Percentiles rank a stretch among this genome's conserved stretches.
Evolutionary conservation across 495 filamentous ascomycete genomes (phyloP).

Genomic region (Penicillium waksmanii): DNA sequence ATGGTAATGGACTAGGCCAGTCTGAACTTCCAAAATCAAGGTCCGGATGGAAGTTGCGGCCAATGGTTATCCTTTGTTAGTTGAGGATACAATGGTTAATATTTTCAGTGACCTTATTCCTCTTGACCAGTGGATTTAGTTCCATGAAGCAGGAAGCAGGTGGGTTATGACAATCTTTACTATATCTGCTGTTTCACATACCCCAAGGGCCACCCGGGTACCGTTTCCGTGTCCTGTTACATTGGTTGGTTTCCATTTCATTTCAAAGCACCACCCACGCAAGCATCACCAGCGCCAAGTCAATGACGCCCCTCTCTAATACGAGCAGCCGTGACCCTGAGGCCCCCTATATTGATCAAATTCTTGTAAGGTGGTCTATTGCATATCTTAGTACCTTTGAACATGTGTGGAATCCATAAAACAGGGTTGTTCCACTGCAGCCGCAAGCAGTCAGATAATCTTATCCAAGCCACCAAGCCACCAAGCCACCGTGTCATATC

Average conservation of each 20-base stretch:
- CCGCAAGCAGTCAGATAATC: neutral
- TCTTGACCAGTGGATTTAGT: neutral
- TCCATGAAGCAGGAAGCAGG: neutral
- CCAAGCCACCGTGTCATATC: neutral
- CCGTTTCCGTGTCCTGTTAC: neutral
- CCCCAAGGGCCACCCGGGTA: neutral
- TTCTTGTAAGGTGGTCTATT: neutral
- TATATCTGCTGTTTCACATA: neutral
- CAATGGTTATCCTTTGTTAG: neutral
- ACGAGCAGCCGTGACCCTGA: neutral
- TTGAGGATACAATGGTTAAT: neutral
- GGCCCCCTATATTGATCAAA: neutral
- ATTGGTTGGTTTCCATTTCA: neutral
- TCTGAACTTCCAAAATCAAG: no score
- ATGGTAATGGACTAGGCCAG: no score
- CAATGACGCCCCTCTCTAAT: neutral
- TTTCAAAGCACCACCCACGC: neutral
- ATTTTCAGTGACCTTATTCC: neutral
- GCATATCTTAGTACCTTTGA: neutral
- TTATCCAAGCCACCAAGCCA: neutral
- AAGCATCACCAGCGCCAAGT: neutral
- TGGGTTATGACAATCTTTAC: neutral
- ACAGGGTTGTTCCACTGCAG: neutral
- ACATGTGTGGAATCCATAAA: neutral
- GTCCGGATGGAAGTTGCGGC: neutral